Conservation (phyloP, 2,329 filamentous ascomycete species). For the Amylocarpus encephaloides region DNA sequence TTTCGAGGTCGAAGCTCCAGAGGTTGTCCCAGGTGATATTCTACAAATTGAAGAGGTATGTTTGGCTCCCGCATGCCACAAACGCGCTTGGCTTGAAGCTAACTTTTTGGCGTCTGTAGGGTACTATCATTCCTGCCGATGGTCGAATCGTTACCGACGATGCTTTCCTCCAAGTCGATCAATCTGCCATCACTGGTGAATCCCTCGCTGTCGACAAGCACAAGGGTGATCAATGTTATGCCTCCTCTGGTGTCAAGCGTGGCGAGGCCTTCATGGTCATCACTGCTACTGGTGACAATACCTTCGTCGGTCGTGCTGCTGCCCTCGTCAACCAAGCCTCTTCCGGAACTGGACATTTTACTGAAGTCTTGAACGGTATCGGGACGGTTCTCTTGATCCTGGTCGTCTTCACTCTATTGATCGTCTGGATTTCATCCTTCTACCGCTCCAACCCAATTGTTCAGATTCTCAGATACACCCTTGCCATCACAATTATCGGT, state of each 20-base stretch:
- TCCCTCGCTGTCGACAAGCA: conserved; percentile 88
- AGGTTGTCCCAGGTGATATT: conserved; percentile 86
- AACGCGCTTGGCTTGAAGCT: background rate
- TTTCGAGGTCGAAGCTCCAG: conserved; percentile 72
- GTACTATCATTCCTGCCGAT: conserved; percentile 86
- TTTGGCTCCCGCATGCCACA: conserved; percentile 1
- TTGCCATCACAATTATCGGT: conserved; percentile 86
- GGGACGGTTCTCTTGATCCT: conserved; percentile 73
- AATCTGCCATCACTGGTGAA: conserved; percentile 87
- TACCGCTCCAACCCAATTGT: conserved; percentile 81
- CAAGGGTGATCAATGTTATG: conserved; percentile 72
- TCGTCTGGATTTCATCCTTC: conserved; percentile 83
- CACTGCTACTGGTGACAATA: conserved; percentile 80
- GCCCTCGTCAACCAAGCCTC: conserved; percentile 75
- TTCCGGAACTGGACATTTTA: conserved; percentile 76
- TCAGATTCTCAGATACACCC: conserved; percentile 72
- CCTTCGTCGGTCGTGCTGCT: conserved; percentile 83
- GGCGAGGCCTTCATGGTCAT: conserved; percentile 79
- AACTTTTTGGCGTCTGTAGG: conserved; percentile 35
- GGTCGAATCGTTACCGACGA: conserved; percentile 78
- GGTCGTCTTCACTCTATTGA: conserved; percentile 71
- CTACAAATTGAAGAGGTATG: conserved; percentile 73
- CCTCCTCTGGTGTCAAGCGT: conserved; percentile 85
- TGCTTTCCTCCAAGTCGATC: conserved; percentile 83
- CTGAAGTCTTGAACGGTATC: conserved; percentile 82